These are phyloP conservation scores for Plenodomus biglobosus DNA, from an alignment of 2,329 filamentous ascomycete genomes.

Conservation along the genomic window DNA sequence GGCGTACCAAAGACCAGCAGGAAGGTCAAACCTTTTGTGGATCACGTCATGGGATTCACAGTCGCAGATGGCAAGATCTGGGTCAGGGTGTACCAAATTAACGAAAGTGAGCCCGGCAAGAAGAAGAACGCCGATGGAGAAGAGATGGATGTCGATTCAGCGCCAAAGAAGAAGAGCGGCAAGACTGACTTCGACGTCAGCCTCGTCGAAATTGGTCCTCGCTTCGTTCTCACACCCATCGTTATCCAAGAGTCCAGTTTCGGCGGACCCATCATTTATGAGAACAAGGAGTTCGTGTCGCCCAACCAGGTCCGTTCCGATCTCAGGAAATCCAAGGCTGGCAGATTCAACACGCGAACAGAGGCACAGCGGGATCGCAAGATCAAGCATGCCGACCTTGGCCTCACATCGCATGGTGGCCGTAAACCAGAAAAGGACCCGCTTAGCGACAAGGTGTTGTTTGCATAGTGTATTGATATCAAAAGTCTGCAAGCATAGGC, in stretches of 20 bases:
- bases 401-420: slow-evolving; percentile 68
- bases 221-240: slow-evolving; percentile 91
- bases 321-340: slow-evolving; percentile 72
- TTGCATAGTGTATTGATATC: slow-evolving; percentile 58
- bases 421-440: slow-evolving; percentile 65
- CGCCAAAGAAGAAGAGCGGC: slow-evolving; percentile 51
- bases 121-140: slow-evolving; percentile 46
- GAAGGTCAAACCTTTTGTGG: slow-evolving; percentile 93
- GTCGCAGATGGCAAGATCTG: slow-evolving; percentile 92
- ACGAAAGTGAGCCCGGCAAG: slow-evolving; percentile 70
- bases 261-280: slow-evolving; percentile 93
- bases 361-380: slow-evolving; percentile 73
- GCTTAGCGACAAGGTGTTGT: slow-evolving; percentile 75
- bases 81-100: slow-evolving; percentile 93
- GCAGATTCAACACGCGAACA: slow-evolving; percentile 72
- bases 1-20: slow-evolving; percentile 85
- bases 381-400: slow-evolving; percentile 74
- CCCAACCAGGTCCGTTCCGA: slow-evolving; percentile 93
- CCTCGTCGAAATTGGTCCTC: slow-evolving; percentile 89
- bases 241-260: slow-evolving; percentile 95
- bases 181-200: slow-evolving; percentile 70
- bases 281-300: slow-evolving; percentile 96
- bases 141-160: slow-evolving; percentile 38
- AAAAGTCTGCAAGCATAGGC: slow-evolving; percentile 14
- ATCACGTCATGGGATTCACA: slow-evolving; percentile 92